Evolutionary conservation across 805 yeast species (phyloP).

Genomic region (Myxozyma monticola): DNA sequence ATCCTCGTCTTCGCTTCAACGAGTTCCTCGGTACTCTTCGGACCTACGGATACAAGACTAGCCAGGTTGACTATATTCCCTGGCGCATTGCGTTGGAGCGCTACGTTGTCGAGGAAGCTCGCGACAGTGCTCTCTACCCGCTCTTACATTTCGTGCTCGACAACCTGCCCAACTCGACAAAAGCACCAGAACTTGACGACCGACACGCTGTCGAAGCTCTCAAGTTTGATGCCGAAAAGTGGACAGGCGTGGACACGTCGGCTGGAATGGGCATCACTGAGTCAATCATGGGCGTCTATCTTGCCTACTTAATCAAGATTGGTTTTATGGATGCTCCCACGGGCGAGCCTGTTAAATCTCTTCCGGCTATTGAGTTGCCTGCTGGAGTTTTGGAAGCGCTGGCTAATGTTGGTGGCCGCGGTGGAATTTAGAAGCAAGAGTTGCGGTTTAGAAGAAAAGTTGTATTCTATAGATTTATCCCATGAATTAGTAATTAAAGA

Average conservation of each 20-base stretch:
- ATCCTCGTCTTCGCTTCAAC: slow-evolving; percentile 83
- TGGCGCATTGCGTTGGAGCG: slow-evolving; percentile 81
- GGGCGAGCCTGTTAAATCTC: slow-evolving; percentile 39
- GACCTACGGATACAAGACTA: slow-evolving; percentile 70
- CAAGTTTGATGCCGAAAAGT: slow-evolving; percentile 51
- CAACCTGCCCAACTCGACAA: slow-evolving; percentile 83
- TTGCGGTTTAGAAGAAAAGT: background rate
- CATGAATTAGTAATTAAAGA: too few species aligned
- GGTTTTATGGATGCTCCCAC: slow-evolving; percentile 76
- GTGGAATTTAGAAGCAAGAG: slow-evolving; percentile 19
- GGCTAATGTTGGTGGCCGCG: slow-evolving; percentile 44
- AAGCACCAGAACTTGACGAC: slow-evolving; percentile 95
- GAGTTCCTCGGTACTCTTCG: slow-evolving; percentile 67
- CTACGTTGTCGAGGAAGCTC: slow-evolving; percentile 69
- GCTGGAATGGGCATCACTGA: slow-evolving; percentile 73
- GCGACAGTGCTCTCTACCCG: slow-evolving; percentile 80
- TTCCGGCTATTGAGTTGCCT: slow-evolving; percentile 61
- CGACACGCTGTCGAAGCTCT: slow-evolving; percentile 73
- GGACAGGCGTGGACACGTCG: slow-evolving; percentile 68
- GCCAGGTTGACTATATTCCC: slow-evolving; percentile 61
- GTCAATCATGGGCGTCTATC: slow-evolving; percentile 68
- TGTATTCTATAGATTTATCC: too few species aligned
- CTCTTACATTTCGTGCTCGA: slow-evolving; percentile 91
- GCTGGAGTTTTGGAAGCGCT: slow-evolving; percentile 41
- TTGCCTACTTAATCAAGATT: slow-evolving; percentile 73